Percentiles rank a stretch among this genome's conserved stretches.
These are phyloP conservation scores for Aegilops tauschii DNA, from an alignment of 176 grass and related monocot genomes.

Conservation along the genomic window DNA sequence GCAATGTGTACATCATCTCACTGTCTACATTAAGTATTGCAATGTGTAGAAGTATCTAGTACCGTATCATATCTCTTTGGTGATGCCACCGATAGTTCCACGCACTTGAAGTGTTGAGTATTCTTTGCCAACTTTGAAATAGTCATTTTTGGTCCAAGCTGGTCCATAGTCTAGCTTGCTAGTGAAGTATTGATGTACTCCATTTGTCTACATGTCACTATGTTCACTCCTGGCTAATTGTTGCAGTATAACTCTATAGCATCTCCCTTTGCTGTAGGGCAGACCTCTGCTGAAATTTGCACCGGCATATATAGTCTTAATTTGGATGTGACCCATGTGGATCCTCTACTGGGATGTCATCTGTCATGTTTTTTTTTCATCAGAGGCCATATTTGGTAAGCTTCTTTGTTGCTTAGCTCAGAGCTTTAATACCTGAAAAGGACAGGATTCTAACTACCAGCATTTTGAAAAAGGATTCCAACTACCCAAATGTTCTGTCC, in stretches of 20 bases:
- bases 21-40: neutral
- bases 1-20: neutral
- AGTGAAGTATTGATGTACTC: neutral
- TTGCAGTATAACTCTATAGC: no score
- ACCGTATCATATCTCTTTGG: neutral
- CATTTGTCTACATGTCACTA: neutral
- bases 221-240: neutral
- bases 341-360: neutral
- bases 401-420: neutral
- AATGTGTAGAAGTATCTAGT: neutral
- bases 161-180: neutral
- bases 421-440: conserved; percentile 14
- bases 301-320: neutral
- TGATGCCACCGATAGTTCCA: neutral
- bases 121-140: neutral
- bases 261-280: neutral
- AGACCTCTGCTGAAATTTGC: neutral
- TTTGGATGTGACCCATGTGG: neutral
- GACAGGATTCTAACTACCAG: neutral
- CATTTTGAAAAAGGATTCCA: neutral
- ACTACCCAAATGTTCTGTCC: conserved; percentile 2
- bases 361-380: no score
- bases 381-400: neutral
- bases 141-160: neutral
- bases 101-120: neutral